Conservation (phyloP, 1,284 basidiomycete species). For the Caloboletus inedulis region DNA sequence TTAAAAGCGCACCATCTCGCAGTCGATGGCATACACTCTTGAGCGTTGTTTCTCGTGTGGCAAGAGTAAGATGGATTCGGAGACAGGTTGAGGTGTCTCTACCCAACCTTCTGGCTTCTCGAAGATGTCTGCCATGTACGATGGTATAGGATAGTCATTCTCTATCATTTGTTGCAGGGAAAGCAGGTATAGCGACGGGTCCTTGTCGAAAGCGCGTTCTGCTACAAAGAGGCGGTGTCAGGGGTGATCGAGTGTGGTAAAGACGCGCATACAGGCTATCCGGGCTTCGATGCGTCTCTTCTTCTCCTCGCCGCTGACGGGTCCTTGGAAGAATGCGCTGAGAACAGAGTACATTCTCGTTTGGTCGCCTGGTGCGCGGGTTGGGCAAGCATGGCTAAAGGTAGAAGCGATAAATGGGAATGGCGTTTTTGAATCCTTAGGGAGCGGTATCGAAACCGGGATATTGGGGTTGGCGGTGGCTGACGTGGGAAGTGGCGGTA, state of each 20-base stretch:
- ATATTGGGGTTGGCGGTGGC: constrained; percentile 66
- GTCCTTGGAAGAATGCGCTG: constrained; percentile 74
- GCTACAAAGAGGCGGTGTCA: constrained; percentile 37
- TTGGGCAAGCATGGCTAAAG: constrained; percentile 89
- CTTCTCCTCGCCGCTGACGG: constrained; percentile 77
- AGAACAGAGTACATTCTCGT: constrained; percentile 84
- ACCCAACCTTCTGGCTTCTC: constrained; percentile 63
- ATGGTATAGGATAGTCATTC: constrained; percentile 84
- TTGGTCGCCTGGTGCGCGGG: constrained; percentile 83
- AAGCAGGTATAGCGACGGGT: constrained; percentile 70
- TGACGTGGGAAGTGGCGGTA: constrained; percentile 62
- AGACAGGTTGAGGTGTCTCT: constrained; percentile 64
- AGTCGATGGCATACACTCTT: constrained; percentile 75
- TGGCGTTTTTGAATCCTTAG: constrained; percentile 35
- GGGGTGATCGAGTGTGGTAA: background rate
- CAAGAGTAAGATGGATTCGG: constrained; percentile 29
- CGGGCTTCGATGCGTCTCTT: constrained; percentile 57
- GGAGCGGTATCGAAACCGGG: constrained; percentile 62
- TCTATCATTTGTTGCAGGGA: constrained; percentile 83
- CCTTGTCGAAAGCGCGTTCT: constrained; percentile 56
- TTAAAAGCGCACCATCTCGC: constrained; percentile 77
- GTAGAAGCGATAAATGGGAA: constrained; percentile 78
- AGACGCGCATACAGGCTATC: constrained; percentile 45
- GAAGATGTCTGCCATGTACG: constrained; percentile 70
- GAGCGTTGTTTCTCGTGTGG: constrained; percentile 33